Evolutionary conservation across 2,329 filamentous ascomycete genomes (phyloP).

Genomic region (Penicillium sp.): DNA sequence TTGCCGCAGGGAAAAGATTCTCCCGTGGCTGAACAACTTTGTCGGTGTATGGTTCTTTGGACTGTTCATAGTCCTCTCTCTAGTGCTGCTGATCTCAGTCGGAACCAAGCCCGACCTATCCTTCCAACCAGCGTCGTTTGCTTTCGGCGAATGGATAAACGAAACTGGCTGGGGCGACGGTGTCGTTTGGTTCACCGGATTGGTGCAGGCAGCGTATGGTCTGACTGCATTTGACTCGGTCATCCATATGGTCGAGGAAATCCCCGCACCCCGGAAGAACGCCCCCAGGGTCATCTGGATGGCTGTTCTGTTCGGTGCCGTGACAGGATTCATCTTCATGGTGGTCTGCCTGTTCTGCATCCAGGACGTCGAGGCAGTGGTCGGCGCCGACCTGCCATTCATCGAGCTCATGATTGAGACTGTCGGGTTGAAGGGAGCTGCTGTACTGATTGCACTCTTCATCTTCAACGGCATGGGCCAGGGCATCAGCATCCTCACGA

Average conservation of each 20-base stretch:
- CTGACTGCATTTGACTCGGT: slow-evolving; percentile 57
- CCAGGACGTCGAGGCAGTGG: slow-evolving; percentile 44
- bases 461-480: slow-evolving; percentile 56
- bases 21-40: slow-evolving; percentile 56
- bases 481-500: slow-evolving; percentile 51
- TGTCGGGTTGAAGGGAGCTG: slow-evolving; percentile 43
- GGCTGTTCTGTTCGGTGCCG: slow-evolving; percentile 49
- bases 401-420: slow-evolving; percentile 48
- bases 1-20: slow-evolving; percentile 48
- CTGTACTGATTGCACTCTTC: slow-evolving; percentile 53
- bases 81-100: slow-evolving; percentile 53
- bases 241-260: slow-evolving; percentile 58
- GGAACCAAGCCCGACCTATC: slow-evolving; percentile 44
- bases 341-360: slow-evolving; percentile 52
- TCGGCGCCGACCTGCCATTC: slow-evolving; percentile 47
- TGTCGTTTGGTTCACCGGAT: slow-evolving; percentile 57
- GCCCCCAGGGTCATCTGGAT: slow-evolving; percentile 53
- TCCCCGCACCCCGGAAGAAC: slow-evolving; percentile 51
- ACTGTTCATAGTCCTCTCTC: slow-evolving; percentile 51
- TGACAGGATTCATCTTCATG: slow-evolving; percentile 53
- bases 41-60: slow-evolving; percentile 52
- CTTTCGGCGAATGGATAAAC: slow-evolving; percentile 53
- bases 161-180: slow-evolving; percentile 53
- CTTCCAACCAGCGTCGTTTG: slow-evolving; percentile 52
- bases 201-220: slow-evolving; percentile 56